phyloP scores from a whole-genome alignment of 495 filamentous ascomycete species.

The Hamigera avellanea region DNA sequence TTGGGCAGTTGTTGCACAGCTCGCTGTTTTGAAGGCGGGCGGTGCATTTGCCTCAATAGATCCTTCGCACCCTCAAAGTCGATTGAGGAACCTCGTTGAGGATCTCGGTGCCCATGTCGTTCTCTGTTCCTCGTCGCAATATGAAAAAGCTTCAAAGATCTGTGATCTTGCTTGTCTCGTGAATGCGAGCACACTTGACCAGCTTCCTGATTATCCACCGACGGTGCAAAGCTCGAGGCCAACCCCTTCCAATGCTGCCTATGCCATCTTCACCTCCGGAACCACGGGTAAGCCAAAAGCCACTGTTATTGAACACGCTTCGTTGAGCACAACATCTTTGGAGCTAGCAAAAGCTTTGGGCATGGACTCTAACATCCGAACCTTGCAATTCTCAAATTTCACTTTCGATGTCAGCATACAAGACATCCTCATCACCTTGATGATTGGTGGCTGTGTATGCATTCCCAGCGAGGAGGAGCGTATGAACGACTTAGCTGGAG shows the following conservation, averaged over 20 bases:
- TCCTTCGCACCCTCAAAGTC: constrained; percentile 40
- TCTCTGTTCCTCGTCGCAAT: constrained; percentile 23
- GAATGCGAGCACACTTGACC: constrained; percentile 14
- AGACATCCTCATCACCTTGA: constrained; percentile 56
- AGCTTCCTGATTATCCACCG: constrained; percentile 15
- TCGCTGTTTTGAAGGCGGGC: constrained; percentile 48
- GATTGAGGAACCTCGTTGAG: constrained; percentile 42
- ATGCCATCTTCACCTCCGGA: constrained; percentile 40
- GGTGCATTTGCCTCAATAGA: constrained; percentile 49
- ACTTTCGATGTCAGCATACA: constrained; percentile 56
- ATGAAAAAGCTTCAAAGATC: constrained; percentile 19
- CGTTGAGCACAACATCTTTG: constrained; percentile 20
- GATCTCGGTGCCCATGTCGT: constrained; percentile 29
- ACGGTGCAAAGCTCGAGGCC: constrained; percentile 6
- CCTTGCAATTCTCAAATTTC: constrained; percentile 59
- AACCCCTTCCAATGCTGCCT: constrained; percentile 24
- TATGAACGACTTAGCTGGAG: constrained; percentile 31
- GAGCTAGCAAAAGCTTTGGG: constrained; percentile 25
- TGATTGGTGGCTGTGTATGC: constrained; percentile 52
- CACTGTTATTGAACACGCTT: constrained; percentile 32
- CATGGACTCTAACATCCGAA: constrained; percentile 39
- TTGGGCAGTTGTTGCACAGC: constrained; percentile 40
- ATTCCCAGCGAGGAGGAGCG: constrained; percentile 49
- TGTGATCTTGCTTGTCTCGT: constrained; percentile 20
- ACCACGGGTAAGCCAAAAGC: constrained; percentile 41